Evolutionary conservation across 495 filamentous ascomycete genomes (phyloP).

Genomic region (Xylona heveae): DNA sequence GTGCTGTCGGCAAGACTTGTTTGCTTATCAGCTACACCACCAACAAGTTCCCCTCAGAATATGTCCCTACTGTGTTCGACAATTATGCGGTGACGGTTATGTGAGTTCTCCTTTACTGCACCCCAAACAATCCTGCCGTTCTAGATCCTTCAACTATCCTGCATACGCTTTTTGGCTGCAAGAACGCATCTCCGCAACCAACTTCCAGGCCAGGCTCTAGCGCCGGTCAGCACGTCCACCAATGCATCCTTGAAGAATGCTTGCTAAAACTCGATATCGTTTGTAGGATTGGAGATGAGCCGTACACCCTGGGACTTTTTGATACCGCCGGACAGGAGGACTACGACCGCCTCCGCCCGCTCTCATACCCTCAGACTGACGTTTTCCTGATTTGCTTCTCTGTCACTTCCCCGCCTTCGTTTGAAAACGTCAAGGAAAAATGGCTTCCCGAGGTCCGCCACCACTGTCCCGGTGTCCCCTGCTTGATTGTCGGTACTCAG

Average conservation of each 20-base stretch:
- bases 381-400: conserved; percentile 98
- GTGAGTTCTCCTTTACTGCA: conserved; percentile 39
- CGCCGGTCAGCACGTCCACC: too few species aligned
- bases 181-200: too few species aligned
- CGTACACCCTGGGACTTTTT: conserved; percentile 90
- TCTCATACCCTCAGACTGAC: conserved; percentile 96
- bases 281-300: conserved; percentile 91
- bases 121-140: too few species aligned
- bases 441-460: conserved; percentile 98
- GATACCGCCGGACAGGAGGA: conserved; percentile 99
- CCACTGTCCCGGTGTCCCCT: conserved; percentile 94
- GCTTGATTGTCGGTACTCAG: conserved; percentile 94
- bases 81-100: conserved; percentile 99
- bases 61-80: conserved; percentile 96
- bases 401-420: conserved; percentile 94
- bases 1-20: conserved; percentile 98
- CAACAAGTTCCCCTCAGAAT: conserved; percentile 99
- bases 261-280: conserved; percentile 3
- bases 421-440: conserved; percentile 98
- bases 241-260: too few species aligned
- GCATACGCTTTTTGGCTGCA: too few species aligned
- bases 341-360: conserved; percentile 88
- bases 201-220: too few species aligned
- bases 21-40: conserved; percentile 97
- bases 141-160: too few species aligned